Evolutionary conservation across 2,329 filamentous ascomycete genomes (phyloP), one percentile per base, ranked within the genome.

Genomic region (Plectosphaerella cucumerina): DNA sequence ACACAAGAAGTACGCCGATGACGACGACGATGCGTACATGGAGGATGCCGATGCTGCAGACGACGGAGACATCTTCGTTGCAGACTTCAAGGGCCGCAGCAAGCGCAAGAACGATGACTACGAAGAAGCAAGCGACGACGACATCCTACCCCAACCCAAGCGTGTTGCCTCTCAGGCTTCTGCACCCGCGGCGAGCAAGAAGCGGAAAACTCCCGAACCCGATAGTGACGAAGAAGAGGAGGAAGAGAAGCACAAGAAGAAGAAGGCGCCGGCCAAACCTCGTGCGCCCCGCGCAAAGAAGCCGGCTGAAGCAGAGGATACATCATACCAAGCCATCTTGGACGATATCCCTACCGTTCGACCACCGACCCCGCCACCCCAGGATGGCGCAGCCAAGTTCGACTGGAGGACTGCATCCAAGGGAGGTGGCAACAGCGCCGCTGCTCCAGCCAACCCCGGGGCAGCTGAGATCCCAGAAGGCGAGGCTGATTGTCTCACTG

Each of bases 401-500:
- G 85, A 95, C 64, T 97, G 83, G 77, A 82, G 81, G 58, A 86
- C 85, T 62, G 75, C 74, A 22, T 71, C 67, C 53, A 67, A 75
- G 59, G 76, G 82, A 50, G 82, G 80, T 15, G 82, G 76, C 52
- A 86, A 81, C 65, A 72, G 82, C 15, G 80, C 82, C 3, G 70
- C 63, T 11, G 81, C 84, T 18, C 82, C 89, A 17, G 81, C 82
- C 8, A 79, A 80, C 46, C 75, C 81, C 20, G 84, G 83, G 11
- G 72, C 78, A 10, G 82, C 76, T 26, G 90, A 96, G 15, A 72
- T 97, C 47, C 94, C 94, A 0, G 80, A 82, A 18, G 94, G 94
- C 8, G 85, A 85, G 48, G 89, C 94, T 11, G 95, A 97, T 60
- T 99, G 94, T 64, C 80, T 99, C 50, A 85, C 86, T 50, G 94